Conservation (phyloP, 805 yeast species). For the Tetrapisispora pingtungensis region DNA sequence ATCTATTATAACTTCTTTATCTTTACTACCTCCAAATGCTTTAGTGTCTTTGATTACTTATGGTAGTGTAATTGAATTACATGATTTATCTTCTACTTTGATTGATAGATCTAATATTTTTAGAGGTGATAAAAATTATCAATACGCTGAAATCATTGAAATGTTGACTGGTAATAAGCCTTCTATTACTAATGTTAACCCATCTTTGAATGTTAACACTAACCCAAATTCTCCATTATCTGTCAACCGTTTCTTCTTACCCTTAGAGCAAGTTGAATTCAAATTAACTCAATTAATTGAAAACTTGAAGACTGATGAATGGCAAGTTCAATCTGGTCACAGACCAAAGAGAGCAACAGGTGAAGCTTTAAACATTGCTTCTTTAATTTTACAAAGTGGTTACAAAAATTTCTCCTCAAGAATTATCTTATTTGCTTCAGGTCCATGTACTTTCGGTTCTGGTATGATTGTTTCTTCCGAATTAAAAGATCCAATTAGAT, state of each 20-base stretch:
- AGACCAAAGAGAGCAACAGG: slow-evolving; percentile 88
- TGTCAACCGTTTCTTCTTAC: slow-evolving; percentile 54
- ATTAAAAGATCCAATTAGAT: slow-evolving; percentile 88
- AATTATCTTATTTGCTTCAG: slow-evolving; percentile 80
- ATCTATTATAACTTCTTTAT: slow-evolving; percentile 59
- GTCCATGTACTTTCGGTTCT: slow-evolving; percentile 88
- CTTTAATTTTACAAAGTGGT: slow-evolving; percentile 66
- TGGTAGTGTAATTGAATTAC: slow-evolving; percentile 83
- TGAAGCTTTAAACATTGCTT: slow-evolving; percentile 75
- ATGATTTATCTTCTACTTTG: slow-evolving; percentile 59
- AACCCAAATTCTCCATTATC: slow-evolving; percentile 32
- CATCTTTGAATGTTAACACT: slow-evolving; percentile 7
- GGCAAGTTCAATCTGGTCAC: slow-evolving; percentile 75
- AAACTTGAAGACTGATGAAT: slow-evolving; percentile 63
- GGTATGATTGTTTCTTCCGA: slow-evolving; percentile 86
- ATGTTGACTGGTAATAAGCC: slow-evolving; percentile 48
- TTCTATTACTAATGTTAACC: slow-evolving; percentile 21
- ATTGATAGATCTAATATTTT: slow-evolving; percentile 68
- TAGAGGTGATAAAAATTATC: slow-evolving; percentile 77
- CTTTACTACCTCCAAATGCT: slow-evolving; percentile 78
- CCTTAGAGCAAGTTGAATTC: slow-evolving; percentile 67
- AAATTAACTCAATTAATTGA: slow-evolving; percentile 71
- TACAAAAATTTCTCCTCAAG: slow-evolving; percentile 81
- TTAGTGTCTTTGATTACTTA: slow-evolving; percentile 70
- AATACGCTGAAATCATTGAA: slow-evolving; percentile 41